Base-by-base conservation (phyloP, 1,284 basidiomycete genomes). In the Cutaneotrichosporon sp. region DNA sequence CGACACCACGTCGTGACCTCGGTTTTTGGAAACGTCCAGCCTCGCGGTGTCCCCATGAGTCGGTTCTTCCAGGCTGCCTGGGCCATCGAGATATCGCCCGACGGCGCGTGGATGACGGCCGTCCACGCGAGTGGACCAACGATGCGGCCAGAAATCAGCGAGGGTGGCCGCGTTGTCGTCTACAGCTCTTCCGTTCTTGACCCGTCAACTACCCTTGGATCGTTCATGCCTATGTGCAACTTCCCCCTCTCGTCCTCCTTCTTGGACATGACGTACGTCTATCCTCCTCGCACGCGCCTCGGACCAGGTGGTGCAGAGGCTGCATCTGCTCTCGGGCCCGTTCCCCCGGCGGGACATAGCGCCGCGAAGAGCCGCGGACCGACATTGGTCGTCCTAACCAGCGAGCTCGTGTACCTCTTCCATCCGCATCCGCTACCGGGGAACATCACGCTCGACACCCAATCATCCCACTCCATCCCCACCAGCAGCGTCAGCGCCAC, bases 51-150 rank as follows among this genome's bases (percentile, higher is more conserved):
- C 16, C 66, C 70, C 5, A 55, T 67, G 4, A 69, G 74, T 5
- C 38, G 67, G 0, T 13, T 72, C 26, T 63, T 74, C 8, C 56
- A 58, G 21, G 68, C 67, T 3, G 62, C 67, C 9, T 56, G 68
- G 40, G 65, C 71, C 26, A n/a, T 75, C 8, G 66, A 61, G 26
- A 55, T 72, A 21, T 76, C 75, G 10, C 74, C 72, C 11, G 66
- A 69, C 60, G 77, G 75, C 18, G 46, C 64, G n/a, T 79, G 76
- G 76, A 59, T 73, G 9, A 61, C 68, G 11, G 61, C 68, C 26
- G 76, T 58, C 51, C 52, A 58, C 47, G 32, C 56, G 30, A 30
- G 51, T 11, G 60, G 51, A 51, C 56, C 61, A 4, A 56, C 51
- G 21, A n/a, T 55, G 56, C 42, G 22, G 31, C 22, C 58, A 34